Base-by-base conservation (phyloP, 345 rosid species). In the Eucalyptus pumila region DNA sequence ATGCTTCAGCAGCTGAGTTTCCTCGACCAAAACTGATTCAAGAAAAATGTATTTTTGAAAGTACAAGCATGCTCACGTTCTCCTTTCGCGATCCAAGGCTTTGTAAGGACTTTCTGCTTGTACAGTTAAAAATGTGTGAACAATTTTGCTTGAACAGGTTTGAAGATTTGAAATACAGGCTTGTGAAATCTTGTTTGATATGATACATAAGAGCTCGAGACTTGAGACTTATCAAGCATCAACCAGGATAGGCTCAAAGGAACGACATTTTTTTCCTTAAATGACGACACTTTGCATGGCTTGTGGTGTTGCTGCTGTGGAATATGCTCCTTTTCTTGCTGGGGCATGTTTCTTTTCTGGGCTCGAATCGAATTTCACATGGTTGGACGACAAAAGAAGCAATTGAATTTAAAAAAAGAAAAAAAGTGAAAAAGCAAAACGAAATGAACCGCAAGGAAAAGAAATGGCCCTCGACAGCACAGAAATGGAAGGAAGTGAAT, bases 1-100 rank as follows among this genome's bases (percentile, higher is more conserved):
- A 58, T 95, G 95, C 90, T 93, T 93, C 88, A 72, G 80, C 80
- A 40, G 50, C 86, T 88, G 86, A 88, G 27, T 23, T 40, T 76
- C 47, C 15, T 76, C 15, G 14, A 12, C 47, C 47, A 40, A 40
- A 76, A 21, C 7, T 12, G 83, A 40, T 6, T 76, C 47, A 40
- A 76, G 85, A 6, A 23, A 42, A 11, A 40, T 40, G 85, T 5
- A 11, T 21, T 13, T 76, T 76, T 40, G 85, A 40, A 76, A 76
- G 27, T 23, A 2, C 85, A 40, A 76, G 85, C 9, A 40, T 76
- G 85, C 47, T 37, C 24, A 76, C 15, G 47, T 76, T 76, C 30
- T 11, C 4, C 47, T 76, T 76, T 76, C 9, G 16, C 0, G 47
- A 76, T 76, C 47, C 1, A 30, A 76, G 45, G 85, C 47, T 37